Conservation (phyloP, 2,329 filamentous ascomycete species). For the Fusarium sp. region DNA sequence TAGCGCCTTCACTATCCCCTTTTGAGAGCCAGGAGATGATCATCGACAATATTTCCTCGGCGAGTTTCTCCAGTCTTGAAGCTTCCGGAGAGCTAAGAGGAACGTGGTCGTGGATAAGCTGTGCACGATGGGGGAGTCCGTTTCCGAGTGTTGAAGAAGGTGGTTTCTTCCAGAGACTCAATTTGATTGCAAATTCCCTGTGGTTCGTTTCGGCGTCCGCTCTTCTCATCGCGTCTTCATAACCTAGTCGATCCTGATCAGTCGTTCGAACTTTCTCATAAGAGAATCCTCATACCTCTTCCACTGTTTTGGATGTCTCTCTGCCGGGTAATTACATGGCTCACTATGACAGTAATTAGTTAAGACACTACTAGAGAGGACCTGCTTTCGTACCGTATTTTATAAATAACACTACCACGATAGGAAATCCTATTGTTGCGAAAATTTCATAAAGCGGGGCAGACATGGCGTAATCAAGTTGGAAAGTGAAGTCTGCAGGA, state of each 20-base stretch:
- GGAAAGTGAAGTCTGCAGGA: neutral
- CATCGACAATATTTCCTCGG: neutral
- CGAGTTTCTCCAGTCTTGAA: neutral
- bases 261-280: neutral
- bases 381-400: neutral
- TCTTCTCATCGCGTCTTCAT: neutral
- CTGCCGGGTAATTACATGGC: too few species aligned
- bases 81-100: neutral
- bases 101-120: neutral
- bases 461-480: too few species aligned
- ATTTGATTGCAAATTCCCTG: neutral
- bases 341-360: neutral
- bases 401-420: neutral
- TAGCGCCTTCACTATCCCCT: too few species aligned
- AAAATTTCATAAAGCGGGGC: rapidly evolving
- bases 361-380: neutral
- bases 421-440: too few species aligned
- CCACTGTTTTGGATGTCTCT: too few species aligned
- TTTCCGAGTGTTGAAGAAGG: neutral
- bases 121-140: neutral
- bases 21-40: neutral
- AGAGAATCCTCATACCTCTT: neutral
- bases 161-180: neutral
- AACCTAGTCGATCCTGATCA: neutral
- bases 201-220: neutral